Conservation (phyloP, 495 filamentous ascomycete genomes). For the Xylaria nigripes region DNA sequence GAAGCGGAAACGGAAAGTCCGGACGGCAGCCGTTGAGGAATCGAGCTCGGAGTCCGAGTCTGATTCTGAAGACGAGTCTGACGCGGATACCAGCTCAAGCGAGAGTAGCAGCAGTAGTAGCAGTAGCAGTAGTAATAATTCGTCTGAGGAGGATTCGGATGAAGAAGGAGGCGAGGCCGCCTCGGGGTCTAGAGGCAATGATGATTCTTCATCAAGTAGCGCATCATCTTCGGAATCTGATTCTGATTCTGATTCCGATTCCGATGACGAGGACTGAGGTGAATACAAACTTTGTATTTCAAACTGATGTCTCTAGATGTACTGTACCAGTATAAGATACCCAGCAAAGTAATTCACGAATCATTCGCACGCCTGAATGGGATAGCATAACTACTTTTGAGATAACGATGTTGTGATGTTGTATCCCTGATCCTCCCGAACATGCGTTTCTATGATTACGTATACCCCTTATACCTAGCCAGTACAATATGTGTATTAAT, state of each 20-base stretch:
- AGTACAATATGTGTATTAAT: not conserved
- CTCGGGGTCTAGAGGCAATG: constrained; percentile 5
- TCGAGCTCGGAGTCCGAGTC: constrained; percentile 31
- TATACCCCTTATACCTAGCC: not conserved
- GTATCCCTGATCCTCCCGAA: not conserved
- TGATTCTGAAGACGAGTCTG: constrained; percentile 19
- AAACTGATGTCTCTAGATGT: not conserved
- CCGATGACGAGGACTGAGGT: constrained; percentile 14
- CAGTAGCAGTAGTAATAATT: constrained; percentile 14
- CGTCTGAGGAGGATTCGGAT: constrained; percentile 22
- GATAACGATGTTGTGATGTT: not conserved
- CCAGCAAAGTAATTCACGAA: constrained; percentile 3
- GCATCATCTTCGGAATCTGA: constrained; percentile 20
- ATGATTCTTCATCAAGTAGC: constrained; percentile 24
- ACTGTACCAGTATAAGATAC: constrained; percentile 8
- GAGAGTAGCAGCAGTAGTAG: constrained; percentile 18
- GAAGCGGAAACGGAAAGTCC: constrained; percentile 50
- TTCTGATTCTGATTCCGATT: constrained; percentile 14
- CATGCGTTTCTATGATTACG: not conserved
- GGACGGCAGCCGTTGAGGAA: constrained; percentile 34
- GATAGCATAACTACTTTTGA: not conserved
- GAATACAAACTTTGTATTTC: not conserved
- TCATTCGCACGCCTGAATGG: not conserved
- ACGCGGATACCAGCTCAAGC: constrained; percentile 23
- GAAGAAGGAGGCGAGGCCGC: constrained; percentile 8